Evolutionary conservation across 2,329 filamentous ascomycete species (phyloP), one percentile per base, ranked within the genome.

Genomic region (Aspergillus sp.): DNA sequence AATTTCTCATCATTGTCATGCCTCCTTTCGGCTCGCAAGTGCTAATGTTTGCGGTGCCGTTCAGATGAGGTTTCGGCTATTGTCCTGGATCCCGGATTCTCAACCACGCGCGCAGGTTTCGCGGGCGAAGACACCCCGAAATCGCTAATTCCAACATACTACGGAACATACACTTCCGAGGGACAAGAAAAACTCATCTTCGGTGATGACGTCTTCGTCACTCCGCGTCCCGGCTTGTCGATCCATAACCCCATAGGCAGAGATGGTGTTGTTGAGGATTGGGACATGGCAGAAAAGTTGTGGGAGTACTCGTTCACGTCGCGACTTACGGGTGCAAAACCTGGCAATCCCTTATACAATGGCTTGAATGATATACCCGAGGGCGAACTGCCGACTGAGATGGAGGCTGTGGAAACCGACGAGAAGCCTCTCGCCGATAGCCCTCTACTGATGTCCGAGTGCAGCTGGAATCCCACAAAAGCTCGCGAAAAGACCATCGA

Each of bases 91-190:
- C 90, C 95, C 3, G 95, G 96, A 61, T 97, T 92, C 79, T 91
- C 90, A 71, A 89, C 87, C 66, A 93, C 90, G 41, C 92, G 96
- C 77, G 95, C 93, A 59, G 95, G 95, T 58, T 99, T 98, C 71
- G 96, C 96, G 12, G 95, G 96, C 71, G 96, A 99, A 84, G 95
- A 99, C 78, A 89, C 92, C 0, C 95, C 95, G 66, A 98, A 98
- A 80, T 92, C 91, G 31, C 87, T 98, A 57, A 84, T 96, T 58
- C 93, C 93, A 27, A 95, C 92, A 45, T 91, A 90, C 79, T 99
- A 99, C 78, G 93, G 90, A 61, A 80, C 82, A 74, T 77, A 79
- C 62, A 78, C 79, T 56, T 77, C 75, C 56, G 76, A 81, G 45
- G 79, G 77, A 23, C 80, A 83, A 50, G 80, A 86, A 56, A 80